Base-by-base conservation (phyloP, 305 asterid genomes). In the Solanum hybrid region DNA sequence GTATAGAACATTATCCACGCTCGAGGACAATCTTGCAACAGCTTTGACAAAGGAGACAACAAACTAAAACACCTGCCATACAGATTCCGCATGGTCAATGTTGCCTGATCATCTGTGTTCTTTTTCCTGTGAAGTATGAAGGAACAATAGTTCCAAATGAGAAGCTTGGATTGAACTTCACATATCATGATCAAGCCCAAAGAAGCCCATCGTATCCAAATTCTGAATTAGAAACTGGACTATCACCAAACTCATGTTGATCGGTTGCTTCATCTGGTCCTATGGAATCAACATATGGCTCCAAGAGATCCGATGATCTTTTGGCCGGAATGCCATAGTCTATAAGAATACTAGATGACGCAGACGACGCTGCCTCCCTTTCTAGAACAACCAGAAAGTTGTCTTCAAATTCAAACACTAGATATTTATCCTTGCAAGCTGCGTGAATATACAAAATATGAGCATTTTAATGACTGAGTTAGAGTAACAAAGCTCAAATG, bases 351-450 rank as follows among this genome's bases (percentile, higher is more conserved):
- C 93, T 91, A 90, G 94, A 79, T 24, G 99, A 96, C 65, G 98
- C 95, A 89, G 96, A 93, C 65, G 92, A 81, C 61, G 98, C 96
- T 8, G 95, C 92, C 91, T 96, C 98, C 91, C 97, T 97, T 91
- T 97, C 98, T 95, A 97, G 89, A 90, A 96, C 99, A 13, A 94
- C 97, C 92, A 96, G 91, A 89, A 93, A 93, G 92, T 96, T 95
- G 95, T 97, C 99, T 91, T 96, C 98, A 90, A 97, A 97, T 92
- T 97, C 99, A 39, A 97, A 95, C 77, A 94, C 90, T 91, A 97
- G 93, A 91, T 95, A 97, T 87, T 94, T 97, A 90, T 96, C 97
- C 93, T 93, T 94, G 95, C 99, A 97, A 92, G 96, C 98, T 96
- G 96, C 65, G 89, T 38, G 86, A 83, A 51, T 24, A 70, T 61